Evolutionary conservation across 306 rosid genomes (phyloP).

Genomic region (Inga laurina): DNA sequence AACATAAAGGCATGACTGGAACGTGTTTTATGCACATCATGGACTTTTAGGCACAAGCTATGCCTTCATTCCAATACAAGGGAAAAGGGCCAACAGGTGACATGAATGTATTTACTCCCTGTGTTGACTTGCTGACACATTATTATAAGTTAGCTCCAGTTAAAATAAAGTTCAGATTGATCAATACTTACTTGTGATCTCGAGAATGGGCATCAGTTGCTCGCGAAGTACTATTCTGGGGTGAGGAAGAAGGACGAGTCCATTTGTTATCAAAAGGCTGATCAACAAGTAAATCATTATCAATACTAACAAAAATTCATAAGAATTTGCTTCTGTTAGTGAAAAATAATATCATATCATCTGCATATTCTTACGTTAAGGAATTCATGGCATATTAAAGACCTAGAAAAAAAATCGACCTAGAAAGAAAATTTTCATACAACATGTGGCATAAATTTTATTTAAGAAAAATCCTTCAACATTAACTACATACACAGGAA

Average conservation of each 20-base stretch:
- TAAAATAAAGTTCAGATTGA: slow-evolving; percentile 9
- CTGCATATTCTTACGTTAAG: background rate
- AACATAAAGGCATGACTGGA: background rate
- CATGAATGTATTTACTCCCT: background rate
- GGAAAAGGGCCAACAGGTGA: background rate
- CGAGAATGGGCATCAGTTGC: slow-evolving; percentile 57
- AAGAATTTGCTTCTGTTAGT: background rate
- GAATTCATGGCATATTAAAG: slow-evolving; percentile 12
- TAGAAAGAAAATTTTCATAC: background rate
- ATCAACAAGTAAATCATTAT: slow-evolving; percentile 34
- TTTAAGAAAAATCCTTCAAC: background rate
- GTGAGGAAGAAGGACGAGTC: slow-evolving; percentile 57
- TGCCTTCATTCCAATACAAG: slow-evolving; percentile 1
- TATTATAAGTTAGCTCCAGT: slow-evolving; percentile 18
- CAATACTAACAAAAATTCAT: slow-evolving; percentile 17
- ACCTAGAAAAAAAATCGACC: background rate
- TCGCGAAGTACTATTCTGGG: slow-evolving; percentile 36
- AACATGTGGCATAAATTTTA: background rate
- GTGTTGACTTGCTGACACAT: background rate
- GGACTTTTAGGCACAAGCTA: slow-evolving; percentile 7
- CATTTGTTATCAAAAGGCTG: slow-evolving; percentile 89
- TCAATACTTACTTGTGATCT: slow-evolving; percentile 64
- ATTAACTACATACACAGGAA: background rate
- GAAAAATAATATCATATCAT: background rate
- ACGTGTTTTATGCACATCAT: background rate